Conservation (phyloP, 176 grass and related monocot species). For the Guadua angustifolia region DNA sequence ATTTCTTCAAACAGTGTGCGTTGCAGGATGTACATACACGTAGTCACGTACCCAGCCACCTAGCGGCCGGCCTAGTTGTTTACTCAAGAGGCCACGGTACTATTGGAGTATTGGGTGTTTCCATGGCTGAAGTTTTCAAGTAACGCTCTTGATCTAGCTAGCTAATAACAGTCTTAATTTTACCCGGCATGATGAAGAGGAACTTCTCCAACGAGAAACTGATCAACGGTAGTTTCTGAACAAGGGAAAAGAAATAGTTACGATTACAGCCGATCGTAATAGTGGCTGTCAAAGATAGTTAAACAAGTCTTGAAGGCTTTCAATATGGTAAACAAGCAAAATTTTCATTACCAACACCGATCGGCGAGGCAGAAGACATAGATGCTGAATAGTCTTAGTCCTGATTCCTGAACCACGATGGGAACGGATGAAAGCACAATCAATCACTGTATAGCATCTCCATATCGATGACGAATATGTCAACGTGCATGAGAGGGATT, state of each 20-base stretch:
- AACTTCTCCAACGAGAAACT: neutral
- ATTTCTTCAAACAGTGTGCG: too few species aligned
- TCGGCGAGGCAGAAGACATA: neutral
- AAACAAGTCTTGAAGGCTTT: too few species aligned
- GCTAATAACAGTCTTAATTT: too few species aligned
- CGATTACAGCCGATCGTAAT: neutral
- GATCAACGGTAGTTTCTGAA: neutral
- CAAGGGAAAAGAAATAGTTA: neutral
- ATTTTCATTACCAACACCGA: neutral
- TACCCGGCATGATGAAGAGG: neutral
- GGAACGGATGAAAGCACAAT: neutral
- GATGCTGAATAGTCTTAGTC: neutral
- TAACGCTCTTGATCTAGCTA: too few species aligned
- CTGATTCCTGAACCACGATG: neutral
- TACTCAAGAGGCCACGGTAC: too few species aligned
- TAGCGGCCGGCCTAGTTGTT: too few species aligned
- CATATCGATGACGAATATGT: neutral
- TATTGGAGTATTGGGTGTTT: neutral
- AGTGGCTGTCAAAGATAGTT: too few species aligned
- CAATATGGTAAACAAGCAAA: too few species aligned
- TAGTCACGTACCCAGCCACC: too few species aligned
- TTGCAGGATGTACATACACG: too few species aligned
- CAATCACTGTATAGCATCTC: neutral
- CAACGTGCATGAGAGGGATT: neutral
- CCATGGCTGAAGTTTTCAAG: neutral